A percentile compares a stretch with the other conserved stretches of the same genome.
phyloP scores from a whole-genome alignment of 2,329 filamentous ascomycete genomes.

The Verticillium nonalfalfae region DNA sequence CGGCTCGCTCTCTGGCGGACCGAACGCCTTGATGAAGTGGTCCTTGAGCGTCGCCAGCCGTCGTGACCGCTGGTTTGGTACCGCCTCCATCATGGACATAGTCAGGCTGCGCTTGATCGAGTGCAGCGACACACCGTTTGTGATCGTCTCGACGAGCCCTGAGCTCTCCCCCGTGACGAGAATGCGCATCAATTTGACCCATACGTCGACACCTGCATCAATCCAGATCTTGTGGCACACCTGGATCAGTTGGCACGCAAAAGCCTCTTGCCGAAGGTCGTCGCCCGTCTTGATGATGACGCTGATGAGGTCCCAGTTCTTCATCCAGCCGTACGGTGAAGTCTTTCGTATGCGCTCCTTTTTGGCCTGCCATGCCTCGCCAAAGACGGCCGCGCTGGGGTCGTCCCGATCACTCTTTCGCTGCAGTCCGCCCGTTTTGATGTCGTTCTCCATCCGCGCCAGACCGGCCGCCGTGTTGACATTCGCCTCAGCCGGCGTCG shows the following conservation, averaged over 20 bases:
- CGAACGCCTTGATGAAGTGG: constrained; percentile 77
- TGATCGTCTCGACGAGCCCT: constrained; percentile 81
- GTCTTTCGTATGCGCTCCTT: constrained; percentile 78
- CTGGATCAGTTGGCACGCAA: constrained; percentile 77
- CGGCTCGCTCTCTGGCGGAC: constrained; percentile 59
- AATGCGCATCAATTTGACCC: constrained; percentile 85
- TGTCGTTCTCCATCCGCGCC: constrained; percentile 83
- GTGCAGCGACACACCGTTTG: constrained; percentile 81
- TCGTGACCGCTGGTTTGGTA: constrained; percentile 60
- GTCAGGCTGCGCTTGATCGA: constrained; percentile 79
- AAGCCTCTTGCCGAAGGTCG: constrained; percentile 77
- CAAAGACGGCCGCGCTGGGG: constrained; percentile 79
- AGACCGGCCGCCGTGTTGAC: constrained; percentile 68
- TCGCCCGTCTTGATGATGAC: constrained; percentile 85
- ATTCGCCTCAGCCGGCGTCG: constrained; percentile 40
- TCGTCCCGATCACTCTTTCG: constrained; percentile 78
- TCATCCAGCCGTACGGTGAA: constrained; percentile 83
- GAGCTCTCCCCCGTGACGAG: constrained; percentile 80
- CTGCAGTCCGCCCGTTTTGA: constrained; percentile 78
- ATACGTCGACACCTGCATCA: constrained; percentile 69
- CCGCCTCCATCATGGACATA: constrained; percentile 65
- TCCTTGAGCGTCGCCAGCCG: constrained; percentile 76
- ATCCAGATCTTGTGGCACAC: constrained; percentile 79
- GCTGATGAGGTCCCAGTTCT: constrained; percentile 82
- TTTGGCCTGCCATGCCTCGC: constrained; percentile 79